These are phyloP conservation scores for Coemansia sp. DNA, from an alignment of 192 early-diverging fungal species.

Conservation along the genomic window DNA sequence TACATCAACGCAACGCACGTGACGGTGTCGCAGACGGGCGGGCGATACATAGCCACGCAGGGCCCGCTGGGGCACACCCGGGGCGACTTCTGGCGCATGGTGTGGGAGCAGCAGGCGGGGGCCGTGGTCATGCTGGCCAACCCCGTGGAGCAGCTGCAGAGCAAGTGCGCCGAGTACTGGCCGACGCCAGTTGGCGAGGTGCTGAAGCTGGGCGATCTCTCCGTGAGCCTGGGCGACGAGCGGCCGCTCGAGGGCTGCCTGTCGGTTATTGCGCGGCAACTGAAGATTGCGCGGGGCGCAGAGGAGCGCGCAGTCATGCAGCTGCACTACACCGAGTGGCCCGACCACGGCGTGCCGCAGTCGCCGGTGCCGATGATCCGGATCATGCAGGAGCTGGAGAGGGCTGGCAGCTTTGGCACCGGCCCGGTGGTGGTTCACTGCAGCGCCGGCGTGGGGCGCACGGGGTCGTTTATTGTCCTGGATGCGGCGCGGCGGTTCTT, in stretches of 20 bases:
- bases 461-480: conserved; percentile 41
- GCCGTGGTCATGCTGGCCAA: conserved; percentile 83
- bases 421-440: conserved; percentile 48
- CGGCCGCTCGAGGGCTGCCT: conserved; percentile 46
- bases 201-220: not conserved
- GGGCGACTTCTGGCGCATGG: conserved; percentile 86
- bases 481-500: conserved; percentile 36
- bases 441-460: conserved; percentile 49
- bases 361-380: conserved; percentile 51
- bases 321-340: conserved; percentile 74
- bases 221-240: conserved; percentile 33
- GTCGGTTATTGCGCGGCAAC: conserved; percentile 40
- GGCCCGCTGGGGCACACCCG: conserved; percentile 72
- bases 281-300: conserved; percentile 16
- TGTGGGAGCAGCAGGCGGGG: conserved; percentile 63
- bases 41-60: conserved; percentile 78
- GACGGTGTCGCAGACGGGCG: conserved; percentile 19
- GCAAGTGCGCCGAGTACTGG: conserved; percentile 84
- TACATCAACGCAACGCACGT: conserved; percentile 84
- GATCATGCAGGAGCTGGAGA: conserved; percentile 27
- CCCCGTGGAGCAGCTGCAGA: conserved; percentile 62
- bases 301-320: conserved; percentile 54
- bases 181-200: conserved; percentile 34
- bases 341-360: conserved; percentile 72
- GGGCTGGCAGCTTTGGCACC: not conserved